Conservation (phyloP, 345 rosid genomes). For the Trapa incisa region DNA sequence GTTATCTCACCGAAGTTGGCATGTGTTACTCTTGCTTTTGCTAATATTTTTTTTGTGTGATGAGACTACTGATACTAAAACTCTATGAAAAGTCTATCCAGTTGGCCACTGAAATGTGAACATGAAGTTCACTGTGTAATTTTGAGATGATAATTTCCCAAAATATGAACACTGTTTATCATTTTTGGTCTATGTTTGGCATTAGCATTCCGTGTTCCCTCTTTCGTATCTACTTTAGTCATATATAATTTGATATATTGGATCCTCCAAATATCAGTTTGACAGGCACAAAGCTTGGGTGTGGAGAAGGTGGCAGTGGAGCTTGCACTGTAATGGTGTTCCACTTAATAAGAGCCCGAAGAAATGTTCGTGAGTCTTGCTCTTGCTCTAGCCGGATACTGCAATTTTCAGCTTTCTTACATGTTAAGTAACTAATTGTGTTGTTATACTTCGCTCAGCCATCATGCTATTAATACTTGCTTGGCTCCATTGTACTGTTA, state of each 20-base stretch:
- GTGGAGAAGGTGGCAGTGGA: slow-evolving; percentile 99
- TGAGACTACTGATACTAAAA: too few species aligned
- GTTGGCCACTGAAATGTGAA: too few species aligned
- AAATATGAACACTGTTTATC: not conserved
- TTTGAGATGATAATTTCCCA: not conserved
- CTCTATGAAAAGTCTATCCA: too few species aligned
- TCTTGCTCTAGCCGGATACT: not conserved
- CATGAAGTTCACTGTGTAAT: too few species aligned
- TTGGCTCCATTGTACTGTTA: slow-evolving; percentile 82
- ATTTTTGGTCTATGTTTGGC: not conserved
- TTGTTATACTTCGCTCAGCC: slow-evolving; percentile 33
- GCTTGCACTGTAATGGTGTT: slow-evolving; percentile 96
- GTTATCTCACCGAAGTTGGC: too few species aligned
- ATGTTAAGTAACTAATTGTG: not conserved
- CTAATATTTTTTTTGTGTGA: too few species aligned
- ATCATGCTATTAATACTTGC: slow-evolving; percentile 90
- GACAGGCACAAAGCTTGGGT: slow-evolving; percentile 92
- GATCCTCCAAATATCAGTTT: slow-evolving; percentile 42
- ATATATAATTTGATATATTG: not conserved
- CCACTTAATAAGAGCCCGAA: slow-evolving; percentile 32
- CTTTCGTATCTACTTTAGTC: not conserved
- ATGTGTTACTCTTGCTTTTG: too few species aligned
- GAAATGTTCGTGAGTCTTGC: slow-evolving; percentile 60
- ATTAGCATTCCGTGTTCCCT: not conserved
- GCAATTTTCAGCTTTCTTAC: not conserved